phyloP scores from a whole-genome alignment of 2,329 filamentous ascomycete genomes.

The Pochonia chlamydosporia region DNA sequence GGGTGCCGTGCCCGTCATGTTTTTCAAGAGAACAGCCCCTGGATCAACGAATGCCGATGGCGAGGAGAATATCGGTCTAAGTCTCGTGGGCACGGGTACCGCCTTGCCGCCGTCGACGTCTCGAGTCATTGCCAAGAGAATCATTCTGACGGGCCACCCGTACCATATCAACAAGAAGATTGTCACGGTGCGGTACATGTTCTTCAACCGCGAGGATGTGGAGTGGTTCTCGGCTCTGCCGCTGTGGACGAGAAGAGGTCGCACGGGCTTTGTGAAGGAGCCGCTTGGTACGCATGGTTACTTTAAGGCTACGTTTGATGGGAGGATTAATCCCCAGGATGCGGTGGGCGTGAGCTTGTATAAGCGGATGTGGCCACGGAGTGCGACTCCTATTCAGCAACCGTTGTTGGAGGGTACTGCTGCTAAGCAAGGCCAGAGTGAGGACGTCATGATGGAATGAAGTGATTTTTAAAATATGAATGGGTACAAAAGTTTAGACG shows the following conservation, averaged over 20 bases:
- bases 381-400: conserved; percentile 45
- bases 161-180: conserved; percentile 99
- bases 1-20: conserved; percentile 85
- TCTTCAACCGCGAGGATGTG: conserved; percentile 94
- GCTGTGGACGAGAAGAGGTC: conserved; percentile 84
- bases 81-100: conserved; percentile 82
- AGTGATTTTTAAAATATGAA: conserved; percentile 3
- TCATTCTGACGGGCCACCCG: conserved; percentile 90
- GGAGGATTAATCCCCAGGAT: conserved; percentile 92
- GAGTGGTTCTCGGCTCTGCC: conserved; percentile 97
- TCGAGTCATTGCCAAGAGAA: conserved; percentile 86
- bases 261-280: conserved; percentile 91
- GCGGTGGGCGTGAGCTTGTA: conserved; percentile 86
- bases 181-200: conserved; percentile 98
- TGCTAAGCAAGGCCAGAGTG: conserved; percentile 13
- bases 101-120: conserved; percentile 68
- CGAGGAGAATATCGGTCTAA: conserved; percentile 47
- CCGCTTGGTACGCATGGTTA: conserved; percentile 95
- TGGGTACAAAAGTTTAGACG: conserved; percentile 8
- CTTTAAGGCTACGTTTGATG: conserved; percentile 98
- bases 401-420: conserved; percentile 32
- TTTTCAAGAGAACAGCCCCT: conserved; percentile 62
- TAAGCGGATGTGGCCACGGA: conserved; percentile 77
- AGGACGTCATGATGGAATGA: conserved; percentile 32
- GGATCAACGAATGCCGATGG: conserved; percentile 36